Conservation (phyloP, 768 basidiomycete genomes). For the Tulasnella sp. region DNA sequence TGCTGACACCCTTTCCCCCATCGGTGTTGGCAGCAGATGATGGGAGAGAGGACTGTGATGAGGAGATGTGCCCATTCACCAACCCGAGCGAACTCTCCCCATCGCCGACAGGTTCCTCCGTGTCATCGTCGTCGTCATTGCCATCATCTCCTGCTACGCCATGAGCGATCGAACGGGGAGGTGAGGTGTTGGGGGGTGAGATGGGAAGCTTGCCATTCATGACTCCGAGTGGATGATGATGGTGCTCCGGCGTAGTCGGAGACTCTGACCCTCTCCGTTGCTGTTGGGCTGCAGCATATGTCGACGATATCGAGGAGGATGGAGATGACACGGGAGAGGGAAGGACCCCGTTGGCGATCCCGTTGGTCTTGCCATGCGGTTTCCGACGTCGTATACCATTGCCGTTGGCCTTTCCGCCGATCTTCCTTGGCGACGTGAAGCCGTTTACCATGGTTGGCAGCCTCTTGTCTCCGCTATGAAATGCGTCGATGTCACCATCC, state of each 20-base stretch:
- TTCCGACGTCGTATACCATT: background rate
- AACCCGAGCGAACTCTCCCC: too few species aligned
- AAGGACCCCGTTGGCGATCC: background rate
- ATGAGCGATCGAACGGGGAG: background rate
- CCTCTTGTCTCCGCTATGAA: slow-evolving; percentile 1
- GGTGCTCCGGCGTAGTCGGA: background rate
- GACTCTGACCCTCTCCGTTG: slow-evolving; percentile 4
- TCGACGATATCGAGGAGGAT: slow-evolving; percentile 13
- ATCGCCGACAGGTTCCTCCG: slow-evolving; percentile 14
- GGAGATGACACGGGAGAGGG: slow-evolving; percentile 16
- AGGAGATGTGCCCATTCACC: too few species aligned
- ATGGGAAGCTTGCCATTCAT: slow-evolving; percentile 14
- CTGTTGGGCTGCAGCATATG: slow-evolving; percentile 1
- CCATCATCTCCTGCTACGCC: slow-evolving; percentile 22
- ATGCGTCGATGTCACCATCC: background rate
- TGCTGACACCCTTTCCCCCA: background rate
- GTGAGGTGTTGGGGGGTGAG: slow-evolving; percentile 13
- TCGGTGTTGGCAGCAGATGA: background rate
- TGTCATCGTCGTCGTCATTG: slow-evolving; percentile 21
- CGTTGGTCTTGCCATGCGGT: slow-evolving; percentile 2
- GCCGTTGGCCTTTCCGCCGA: background rate
- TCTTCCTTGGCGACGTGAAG: background rate
- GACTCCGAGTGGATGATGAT: background rate
- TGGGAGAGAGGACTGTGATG: background rate
- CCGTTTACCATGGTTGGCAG: slow-evolving; percentile 7